A percentile compares a stretch with the other conserved stretches of the same genome.
phyloP scores from a whole-genome alignment of 2,329 filamentous ascomycete species.

The Aureobasidium mangrovei region DNA sequence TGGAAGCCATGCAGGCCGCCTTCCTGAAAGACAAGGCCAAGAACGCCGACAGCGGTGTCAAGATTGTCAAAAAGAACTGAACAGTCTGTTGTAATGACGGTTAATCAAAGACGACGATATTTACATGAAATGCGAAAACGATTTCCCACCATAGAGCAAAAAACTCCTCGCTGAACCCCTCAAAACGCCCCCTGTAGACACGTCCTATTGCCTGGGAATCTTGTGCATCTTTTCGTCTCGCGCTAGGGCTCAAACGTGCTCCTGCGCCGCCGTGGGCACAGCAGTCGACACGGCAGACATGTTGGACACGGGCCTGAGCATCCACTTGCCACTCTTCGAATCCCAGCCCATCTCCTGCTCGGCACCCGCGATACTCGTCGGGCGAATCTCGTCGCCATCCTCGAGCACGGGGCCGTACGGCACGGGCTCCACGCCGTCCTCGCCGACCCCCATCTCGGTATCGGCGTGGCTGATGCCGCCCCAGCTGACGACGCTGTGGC shows the following conservation, averaged over 20 bases:
- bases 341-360: constrained; percentile 25
- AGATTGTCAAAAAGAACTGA: constrained; percentile 53
- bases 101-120: not conserved
- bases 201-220: not conserved
- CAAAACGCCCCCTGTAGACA: not conserved
- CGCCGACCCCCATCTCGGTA: constrained; percentile 18
- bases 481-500: constrained; percentile 20
- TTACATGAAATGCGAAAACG: constrained; percentile 1
- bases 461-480: constrained; percentile 22
- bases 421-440: constrained; percentile 23
- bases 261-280: not conserved
- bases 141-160: not conserved
- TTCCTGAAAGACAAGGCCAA: constrained; percentile 22
- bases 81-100: not conserved
- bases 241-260: not conserved
- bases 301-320: constrained; percentile 19
- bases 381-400: not conserved
- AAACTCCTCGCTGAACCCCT: not conserved
- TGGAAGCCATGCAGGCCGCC: constrained; percentile 32
- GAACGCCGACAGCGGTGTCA: constrained; percentile 54
- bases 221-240: not conserved
- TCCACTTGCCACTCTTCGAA: constrained; percentile 23
- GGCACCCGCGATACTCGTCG: constrained; percentile 14
- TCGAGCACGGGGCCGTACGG: constrained; percentile 20
- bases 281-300: not conserved